Evolutionary conservation across 2,329 filamentous ascomycete genomes (phyloP), one percentile per base, ranked within the genome.

Genomic region (Penicillium rolfsii): DNA sequence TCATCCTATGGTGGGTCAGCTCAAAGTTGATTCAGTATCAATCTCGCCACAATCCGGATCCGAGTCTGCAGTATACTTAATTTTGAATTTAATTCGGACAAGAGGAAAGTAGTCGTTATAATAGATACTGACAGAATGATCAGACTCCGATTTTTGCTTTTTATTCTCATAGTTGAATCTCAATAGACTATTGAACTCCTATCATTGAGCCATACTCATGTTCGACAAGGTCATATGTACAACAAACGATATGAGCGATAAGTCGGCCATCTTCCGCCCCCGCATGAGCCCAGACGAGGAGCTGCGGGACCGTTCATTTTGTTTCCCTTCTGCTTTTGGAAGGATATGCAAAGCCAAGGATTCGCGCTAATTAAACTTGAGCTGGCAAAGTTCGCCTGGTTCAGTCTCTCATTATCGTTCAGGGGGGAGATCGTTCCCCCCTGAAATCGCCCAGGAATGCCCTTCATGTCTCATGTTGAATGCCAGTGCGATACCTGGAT

Each of bases 1-100:
- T 43, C 26, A 9, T 26, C 43, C 49, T 48, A 26, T 36, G n/a
- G 57, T 60, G 57, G 60, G 60, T 49, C 60, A 60, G 52, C 57
- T 46, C 33, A 52, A 57, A 53, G 19, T 57, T 58, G 56, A 61
- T 38, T 59, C 56, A 50, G 48, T 35, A 38, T 40, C 12, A 22
- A 33, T 35, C n/a, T 49, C 26, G 46, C 28, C 46, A 46, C 22
- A 16, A 24, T 26, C 33, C 16, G n/a, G 33, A 33, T 22, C 28
- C 30, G 16, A 49, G 4, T 33, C 12, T 3, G 11, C 0, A 45
- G 22, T 14, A 45, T 22, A 22, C 19, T 22, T 22, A 2, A 22
- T 22, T 22, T 22, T 22, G 1, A 22, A 22, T 22, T 22, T 22
- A 22, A 22, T 26, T 8, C 24, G 4, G 4, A 43, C 14, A 22